These are phyloP conservation scores for Chlamydomonas applanata DNA, from an alignment of 139 green algal species.

Conservation along the genomic window DNA sequence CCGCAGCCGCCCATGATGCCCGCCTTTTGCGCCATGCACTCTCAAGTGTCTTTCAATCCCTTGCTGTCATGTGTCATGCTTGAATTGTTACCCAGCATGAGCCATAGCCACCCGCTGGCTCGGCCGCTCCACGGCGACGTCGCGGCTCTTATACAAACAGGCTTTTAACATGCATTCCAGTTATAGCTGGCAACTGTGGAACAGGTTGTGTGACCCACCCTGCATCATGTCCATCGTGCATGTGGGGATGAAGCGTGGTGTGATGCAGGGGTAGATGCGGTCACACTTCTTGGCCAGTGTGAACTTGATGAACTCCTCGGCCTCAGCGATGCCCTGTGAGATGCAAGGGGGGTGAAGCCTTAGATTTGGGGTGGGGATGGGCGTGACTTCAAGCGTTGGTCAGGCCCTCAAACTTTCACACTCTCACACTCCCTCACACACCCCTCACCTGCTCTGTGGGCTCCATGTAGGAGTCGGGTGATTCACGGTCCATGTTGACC, in stretches of 20 bases:
- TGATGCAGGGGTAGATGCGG: conserved; percentile 59
- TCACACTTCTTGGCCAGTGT: conserved; percentile 34
- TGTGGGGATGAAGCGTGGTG: conserved; percentile 72
- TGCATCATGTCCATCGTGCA: conserved; percentile 62
- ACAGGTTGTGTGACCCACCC: conserved; percentile 24
- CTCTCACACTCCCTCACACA: background rate
- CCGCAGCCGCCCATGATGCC: background rate
- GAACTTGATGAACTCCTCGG: conserved; percentile 28
- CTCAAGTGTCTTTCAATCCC: too few relatives aligned
- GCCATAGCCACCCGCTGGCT: too few relatives aligned
- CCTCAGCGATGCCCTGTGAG: conserved; percentile 1
- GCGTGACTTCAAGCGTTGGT: too few relatives aligned
- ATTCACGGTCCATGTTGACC: conserved; percentile 62
- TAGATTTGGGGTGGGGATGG: too few relatives aligned
- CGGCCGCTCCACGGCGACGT: too few relatives aligned
- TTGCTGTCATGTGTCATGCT: too few relatives aligned
- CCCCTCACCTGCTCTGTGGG: conserved; percentile 28
- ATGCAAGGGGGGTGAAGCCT: too few relatives aligned
- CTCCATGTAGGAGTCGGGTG: conserved; percentile 52
- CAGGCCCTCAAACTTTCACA: too few relatives aligned
- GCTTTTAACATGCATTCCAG: background rate
- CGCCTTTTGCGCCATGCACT: too few relatives aligned
- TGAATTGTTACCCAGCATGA: too few relatives aligned
- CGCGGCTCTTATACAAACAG: too few relatives aligned
- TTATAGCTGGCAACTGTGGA: background rate